Base-by-base conservation (phyloP, 352 stramenopile species). In the Pythium periplocum region DNA sequence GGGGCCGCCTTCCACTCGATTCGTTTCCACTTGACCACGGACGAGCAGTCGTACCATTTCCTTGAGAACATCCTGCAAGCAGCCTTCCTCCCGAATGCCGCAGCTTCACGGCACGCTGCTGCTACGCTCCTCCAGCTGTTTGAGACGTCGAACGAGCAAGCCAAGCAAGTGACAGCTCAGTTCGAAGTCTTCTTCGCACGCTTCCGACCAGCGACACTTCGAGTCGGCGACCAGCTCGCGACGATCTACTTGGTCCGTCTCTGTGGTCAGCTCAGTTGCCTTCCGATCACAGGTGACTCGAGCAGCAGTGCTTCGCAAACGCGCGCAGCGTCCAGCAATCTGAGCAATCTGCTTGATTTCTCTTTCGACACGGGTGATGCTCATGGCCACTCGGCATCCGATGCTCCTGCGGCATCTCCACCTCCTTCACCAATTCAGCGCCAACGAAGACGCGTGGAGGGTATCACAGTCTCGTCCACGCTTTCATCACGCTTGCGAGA, bases 161-260 rank as follows among this genome's bases (percentile, higher is more conserved):
- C 75, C 26, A 75, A 64, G 50, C 57, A 64, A 3, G 64, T 84
- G 10, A 55, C 78, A 8, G 59, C 68, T 11, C 63, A 73, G 17
- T 53, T 90, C 30, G 75, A 90, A 43, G 54, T 64, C 31, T 86
- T 78, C 46, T 63, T 89, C 48, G 53, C 70, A 31, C 76, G 70
- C 45, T 73, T 78, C 31, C 66, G 69, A 1, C 71, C 75, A 6
- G 45, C 56, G 9, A 68, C 78, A 2, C 62, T 93, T 34, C 71
- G 68, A 0, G 60, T 87, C 26, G 75, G 66, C 9, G 79, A 93
- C 37, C 65, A 68, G 6, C 57, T 93, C 40, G 74, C 82, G 4
- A 82, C 75, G n/a, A 64, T 85, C 17, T 87, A 89, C 50, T 33
- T 93, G 43, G 43, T 93, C 43, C 67, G 68, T 0, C 58, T 93